phyloP scores from a whole-genome alignment of 352 stramenopile species.

The Globisporangium lucens region DNA sequence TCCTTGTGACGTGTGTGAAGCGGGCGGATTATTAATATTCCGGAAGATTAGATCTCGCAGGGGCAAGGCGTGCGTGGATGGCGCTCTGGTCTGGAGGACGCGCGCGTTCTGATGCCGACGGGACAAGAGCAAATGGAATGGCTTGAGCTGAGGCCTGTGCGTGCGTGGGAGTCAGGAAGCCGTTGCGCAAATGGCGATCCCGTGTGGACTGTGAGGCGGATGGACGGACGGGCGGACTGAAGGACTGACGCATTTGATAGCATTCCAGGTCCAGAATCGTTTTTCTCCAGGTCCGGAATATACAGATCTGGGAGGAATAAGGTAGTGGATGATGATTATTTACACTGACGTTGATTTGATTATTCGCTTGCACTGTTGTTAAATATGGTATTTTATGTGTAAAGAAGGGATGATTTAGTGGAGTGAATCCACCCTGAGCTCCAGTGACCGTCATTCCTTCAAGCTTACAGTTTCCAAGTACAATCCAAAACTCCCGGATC shows the following conservation, averaged over 20 bases:
- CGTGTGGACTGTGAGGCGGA: background rate
- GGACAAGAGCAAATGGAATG: slow-evolving; percentile 8
- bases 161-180: background rate
- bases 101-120: background rate
- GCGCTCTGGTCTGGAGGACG: background rate
- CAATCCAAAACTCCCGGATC: background rate
- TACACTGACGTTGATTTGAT: background rate
- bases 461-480: background rate
- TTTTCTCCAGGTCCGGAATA: background rate
- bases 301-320: background rate
- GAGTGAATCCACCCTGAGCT: background rate
- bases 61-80: background rate
- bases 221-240: background rate
- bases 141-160: background rate
- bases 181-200: slow-evolving; percentile 3
- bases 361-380: background rate
- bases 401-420: background rate
- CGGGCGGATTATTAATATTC: slow-evolving; percentile 5
- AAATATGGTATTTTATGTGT: background rate
- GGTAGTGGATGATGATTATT: background rate
- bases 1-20: background rate
- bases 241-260: slow-evolving; percentile 6
- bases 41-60: background rate
- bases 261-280: background rate
- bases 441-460: background rate